Evolutionary conservation across 78 protist genomes (phyloP).

Genomic region (Chrysochromulina parva): DNA sequence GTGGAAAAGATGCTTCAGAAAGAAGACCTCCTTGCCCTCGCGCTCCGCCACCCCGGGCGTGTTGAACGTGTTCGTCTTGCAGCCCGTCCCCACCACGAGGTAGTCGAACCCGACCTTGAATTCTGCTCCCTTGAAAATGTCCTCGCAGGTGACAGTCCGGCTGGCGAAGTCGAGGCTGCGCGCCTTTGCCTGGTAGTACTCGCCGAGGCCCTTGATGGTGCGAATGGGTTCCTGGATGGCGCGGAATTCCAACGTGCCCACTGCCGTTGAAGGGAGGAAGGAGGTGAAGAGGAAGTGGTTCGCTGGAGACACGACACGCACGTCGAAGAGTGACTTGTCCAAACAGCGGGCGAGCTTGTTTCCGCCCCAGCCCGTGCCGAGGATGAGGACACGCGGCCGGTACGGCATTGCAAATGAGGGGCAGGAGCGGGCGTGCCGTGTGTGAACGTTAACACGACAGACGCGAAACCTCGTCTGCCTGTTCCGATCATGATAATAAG

Average conservation of each 20-base stretch:
- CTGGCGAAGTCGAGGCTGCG: neutral
- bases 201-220: neutral
- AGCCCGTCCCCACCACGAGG: slow-evolving; percentile 8
- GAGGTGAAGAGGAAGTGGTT: slow-evolving; percentile 44
- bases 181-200: slow-evolving; percentile 38
- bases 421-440: no score
- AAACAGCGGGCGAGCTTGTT: neutral
- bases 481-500: no score
- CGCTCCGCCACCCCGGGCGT: slow-evolving; percentile 44
- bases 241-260: slow-evolving; percentile 38
- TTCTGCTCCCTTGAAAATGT: neutral
- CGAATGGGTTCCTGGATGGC: slow-evolving; percentile 37
- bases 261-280: slow-evolving; percentile 13
- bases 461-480: no score
- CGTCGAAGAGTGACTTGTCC: neutral
- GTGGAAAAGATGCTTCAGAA: slow-evolving; percentile 31
- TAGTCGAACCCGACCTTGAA: neutral
- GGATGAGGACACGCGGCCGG: neutral
- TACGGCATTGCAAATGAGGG: no score
- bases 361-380: slow-evolving; percentile 22
- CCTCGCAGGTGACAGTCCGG: neutral
- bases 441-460: no score
- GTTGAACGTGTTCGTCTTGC: slow-evolving; percentile 36
- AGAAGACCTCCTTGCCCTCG: slow-evolving; percentile 16
- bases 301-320: neutral